Conservation (phyloP, 768 basidiomycete genomes). For the Lactarius quietus region DNA sequence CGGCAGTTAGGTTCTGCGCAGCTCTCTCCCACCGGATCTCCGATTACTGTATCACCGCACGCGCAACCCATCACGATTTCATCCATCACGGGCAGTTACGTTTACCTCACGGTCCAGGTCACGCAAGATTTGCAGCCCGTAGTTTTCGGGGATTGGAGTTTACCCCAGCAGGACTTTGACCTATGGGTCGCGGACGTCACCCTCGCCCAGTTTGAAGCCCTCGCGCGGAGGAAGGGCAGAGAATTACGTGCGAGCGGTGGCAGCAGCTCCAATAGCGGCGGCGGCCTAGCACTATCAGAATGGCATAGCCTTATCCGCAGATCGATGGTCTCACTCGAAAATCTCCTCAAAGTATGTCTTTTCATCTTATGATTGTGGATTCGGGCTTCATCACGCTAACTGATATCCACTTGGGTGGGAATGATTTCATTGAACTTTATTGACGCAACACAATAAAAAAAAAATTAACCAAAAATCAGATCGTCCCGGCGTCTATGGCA, state of each 20-base stretch:
- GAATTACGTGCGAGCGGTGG: slow-evolving; percentile 33
- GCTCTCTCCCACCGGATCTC: slow-evolving; percentile 64
- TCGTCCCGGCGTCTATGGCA: slow-evolving; percentile 59
- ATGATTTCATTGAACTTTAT: slow-evolving; percentile 20
- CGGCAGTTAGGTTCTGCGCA: slow-evolving; percentile 35
- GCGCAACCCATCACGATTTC: slow-evolving; percentile 72
- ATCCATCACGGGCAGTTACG: slow-evolving; percentile 85
- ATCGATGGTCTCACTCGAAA: slow-evolving; percentile 68
- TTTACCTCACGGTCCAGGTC: slow-evolving; percentile 85
- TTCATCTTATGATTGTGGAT: background rate
- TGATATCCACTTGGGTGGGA: slow-evolving; percentile 3
- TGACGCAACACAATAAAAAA: background rate
- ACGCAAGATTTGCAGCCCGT: slow-evolving; percentile 92
- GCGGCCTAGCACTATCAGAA: slow-evolving; percentile 34
- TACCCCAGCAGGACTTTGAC: slow-evolving; percentile 72
- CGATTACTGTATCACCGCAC: slow-evolving; percentile 42
- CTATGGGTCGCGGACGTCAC: slow-evolving; percentile 84
- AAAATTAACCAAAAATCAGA: slow-evolving; percentile 36
- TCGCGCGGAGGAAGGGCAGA: slow-evolving; percentile 54
- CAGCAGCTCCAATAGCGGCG: slow-evolving; percentile 21
- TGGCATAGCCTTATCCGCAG: slow-evolving; percentile 47
- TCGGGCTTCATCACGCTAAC: slow-evolving; percentile 14
- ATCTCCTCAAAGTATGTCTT: slow-evolving; percentile 64
- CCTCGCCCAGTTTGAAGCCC: slow-evolving; percentile 66
- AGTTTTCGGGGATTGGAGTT: slow-evolving; percentile 65